Conservation (phyloP, 2,329 filamentous ascomycete genomes). For the Fusarium protoensiforme region DNA sequence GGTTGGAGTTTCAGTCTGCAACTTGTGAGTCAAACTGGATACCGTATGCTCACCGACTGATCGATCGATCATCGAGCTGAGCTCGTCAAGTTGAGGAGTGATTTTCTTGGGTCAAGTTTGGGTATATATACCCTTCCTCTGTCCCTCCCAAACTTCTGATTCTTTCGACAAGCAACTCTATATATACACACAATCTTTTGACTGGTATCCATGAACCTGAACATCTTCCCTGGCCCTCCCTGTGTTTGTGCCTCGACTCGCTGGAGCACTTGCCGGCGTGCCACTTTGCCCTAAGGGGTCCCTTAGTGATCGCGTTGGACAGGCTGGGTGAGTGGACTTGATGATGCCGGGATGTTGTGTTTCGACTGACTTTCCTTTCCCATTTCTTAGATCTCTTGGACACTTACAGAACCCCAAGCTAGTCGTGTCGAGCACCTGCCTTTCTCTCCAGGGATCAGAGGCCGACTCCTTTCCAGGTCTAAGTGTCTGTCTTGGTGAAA, state of each 20-base stretch:
- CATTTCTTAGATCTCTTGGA: too few relatives aligned
- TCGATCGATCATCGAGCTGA: background rate
- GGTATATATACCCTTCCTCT: background rate
- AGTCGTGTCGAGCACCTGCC: too few relatives aligned
- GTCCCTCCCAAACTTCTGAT: background rate
- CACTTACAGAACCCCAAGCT: too few relatives aligned
- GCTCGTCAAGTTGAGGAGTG: background rate
- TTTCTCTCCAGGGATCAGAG: too few relatives aligned
- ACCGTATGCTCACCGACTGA: background rate
- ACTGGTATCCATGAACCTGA: background rate
- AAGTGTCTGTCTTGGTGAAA: background rate
- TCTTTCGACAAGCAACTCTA: background rate
- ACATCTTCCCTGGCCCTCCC: background rate
- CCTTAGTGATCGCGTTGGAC: too few relatives aligned
- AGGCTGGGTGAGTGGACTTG: too few relatives aligned
- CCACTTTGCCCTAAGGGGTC: too few relatives aligned
- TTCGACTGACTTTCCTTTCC: too few relatives aligned
- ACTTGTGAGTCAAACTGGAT: background rate
- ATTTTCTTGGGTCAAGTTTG: background rate
- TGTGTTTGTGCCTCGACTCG: background rate
- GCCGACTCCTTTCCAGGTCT: too few relatives aligned
- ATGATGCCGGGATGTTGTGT: too few relatives aligned
- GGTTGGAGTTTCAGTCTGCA: background rate
- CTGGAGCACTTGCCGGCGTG: background rate
- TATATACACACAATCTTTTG: background rate